These are phyloP conservation scores for Eurotiales sp. DNA, from an alignment of 2,329 filamentous ascomycete species.

Conservation along the genomic window DNA sequence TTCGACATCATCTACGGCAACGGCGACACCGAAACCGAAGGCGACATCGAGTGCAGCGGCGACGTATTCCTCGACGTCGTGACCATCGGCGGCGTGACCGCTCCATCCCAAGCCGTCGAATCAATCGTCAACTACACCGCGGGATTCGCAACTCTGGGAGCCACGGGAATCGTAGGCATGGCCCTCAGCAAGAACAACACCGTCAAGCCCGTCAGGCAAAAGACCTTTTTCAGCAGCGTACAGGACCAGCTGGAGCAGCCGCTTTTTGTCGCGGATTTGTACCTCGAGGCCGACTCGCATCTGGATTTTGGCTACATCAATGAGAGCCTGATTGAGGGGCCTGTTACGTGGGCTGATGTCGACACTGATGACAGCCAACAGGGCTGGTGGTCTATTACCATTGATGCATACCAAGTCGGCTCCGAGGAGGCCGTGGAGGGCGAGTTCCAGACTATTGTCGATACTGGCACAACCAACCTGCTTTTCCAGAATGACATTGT, in stretches of 20 bases:
- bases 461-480: slow-evolving; percentile 67
- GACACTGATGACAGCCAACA: slow-evolving; percentile 51
- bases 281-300: slow-evolving; percentile 50
- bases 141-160: slow-evolving; percentile 55
- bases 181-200: slow-evolving; percentile 64
- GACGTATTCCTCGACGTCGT: slow-evolving; percentile 66
- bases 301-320: slow-evolving; percentile 76
- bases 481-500: slow-evolving; percentile 57
- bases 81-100: slow-evolving; percentile 61
- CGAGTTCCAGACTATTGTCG: slow-evolving; percentile 50
- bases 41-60: slow-evolving; percentile 61
- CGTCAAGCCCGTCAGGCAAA: slow-evolving; percentile 58
- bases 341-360: slow-evolving; percentile 37
- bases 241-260: slow-evolving; percentile 58
- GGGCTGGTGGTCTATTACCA: slow-evolving; percentile 68
- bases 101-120: slow-evolving; percentile 62
- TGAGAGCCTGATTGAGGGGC: slow-evolving; percentile 55
- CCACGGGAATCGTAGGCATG: slow-evolving; percentile 65
- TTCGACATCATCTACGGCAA: slow-evolving; percentile 69
- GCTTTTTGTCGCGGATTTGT: slow-evolving; percentile 68
- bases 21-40: slow-evolving; percentile 57
- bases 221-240: slow-evolving; percentile 72
- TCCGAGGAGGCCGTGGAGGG: slow-evolving; percentile 32
- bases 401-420: slow-evolving; percentile 55
- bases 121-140: slow-evolving; percentile 61